These are phyloP conservation scores for Opeltia flavorubescens DNA, from an alignment of 495 filamentous ascomycete genomes.

Conservation along the genomic window DNA sequence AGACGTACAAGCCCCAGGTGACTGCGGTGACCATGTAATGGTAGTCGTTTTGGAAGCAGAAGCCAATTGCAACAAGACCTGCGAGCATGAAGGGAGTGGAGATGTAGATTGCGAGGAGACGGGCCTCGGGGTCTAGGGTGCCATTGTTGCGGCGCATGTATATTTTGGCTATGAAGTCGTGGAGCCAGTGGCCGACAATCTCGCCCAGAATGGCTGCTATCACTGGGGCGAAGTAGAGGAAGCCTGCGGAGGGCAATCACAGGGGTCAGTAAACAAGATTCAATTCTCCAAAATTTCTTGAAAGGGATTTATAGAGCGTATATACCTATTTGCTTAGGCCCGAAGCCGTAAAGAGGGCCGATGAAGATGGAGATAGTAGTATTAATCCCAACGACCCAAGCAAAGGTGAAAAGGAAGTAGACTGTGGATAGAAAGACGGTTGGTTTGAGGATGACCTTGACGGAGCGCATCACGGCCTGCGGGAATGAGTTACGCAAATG, in stretches of 20 bases:
- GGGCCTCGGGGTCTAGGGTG: slow-evolving; percentile 44
- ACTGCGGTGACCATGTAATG: slow-evolving; percentile 43
- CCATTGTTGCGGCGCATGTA: slow-evolving; percentile 36
- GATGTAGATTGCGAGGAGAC: slow-evolving; percentile 36
- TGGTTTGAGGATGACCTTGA: slow-evolving; percentile 35
- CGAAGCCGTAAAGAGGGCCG: slow-evolving; percentile 39
- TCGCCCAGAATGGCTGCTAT: slow-evolving; percentile 40
- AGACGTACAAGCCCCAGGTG: slow-evolving; percentile 41
- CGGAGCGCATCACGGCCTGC: slow-evolving; percentile 30
- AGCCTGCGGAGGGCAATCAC: no score
- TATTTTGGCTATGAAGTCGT: slow-evolving; percentile 34
- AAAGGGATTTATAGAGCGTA: not conserved
- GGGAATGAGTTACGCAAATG: slow-evolving; percentile 28
- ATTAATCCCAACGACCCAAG: slow-evolving; percentile 50
- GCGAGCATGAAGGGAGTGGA: slow-evolving; percentile 35
- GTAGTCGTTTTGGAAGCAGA: slow-evolving; percentile 34
- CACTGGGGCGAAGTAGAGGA: slow-evolving; percentile 47
- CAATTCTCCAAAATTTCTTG: not conserved
- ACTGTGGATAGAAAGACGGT: slow-evolving; percentile 33
- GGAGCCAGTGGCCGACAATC: slow-evolving; percentile 42
- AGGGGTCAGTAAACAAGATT: no score
- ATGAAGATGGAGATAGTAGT: slow-evolving; percentile 45
- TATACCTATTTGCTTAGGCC: slow-evolving; percentile 34
- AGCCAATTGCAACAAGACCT: slow-evolving; percentile 40
- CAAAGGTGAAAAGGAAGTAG: slow-evolving; percentile 45